These are phyloP conservation scores for Rhodotorula diobovata DNA, from an alignment of 768 basidiomycete genomes.

Conservation along the genomic window DNA sequence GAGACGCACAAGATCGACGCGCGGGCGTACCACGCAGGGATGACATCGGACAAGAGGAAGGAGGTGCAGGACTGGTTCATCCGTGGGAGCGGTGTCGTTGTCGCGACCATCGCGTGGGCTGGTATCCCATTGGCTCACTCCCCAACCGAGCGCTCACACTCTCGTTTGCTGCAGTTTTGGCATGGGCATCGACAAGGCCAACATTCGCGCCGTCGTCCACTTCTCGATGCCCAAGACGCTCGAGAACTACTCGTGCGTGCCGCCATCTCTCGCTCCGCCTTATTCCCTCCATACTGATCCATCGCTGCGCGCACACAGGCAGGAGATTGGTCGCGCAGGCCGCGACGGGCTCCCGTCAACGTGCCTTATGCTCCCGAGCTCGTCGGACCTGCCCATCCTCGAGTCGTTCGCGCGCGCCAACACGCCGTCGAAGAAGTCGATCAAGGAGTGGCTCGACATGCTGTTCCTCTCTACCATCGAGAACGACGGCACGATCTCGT, in stretches of 20 bases:
- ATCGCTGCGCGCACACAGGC: conserved; percentile 47
- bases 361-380: conserved; percentile 53
- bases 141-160: conserved; percentile 41
- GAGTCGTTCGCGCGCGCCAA: conserved; percentile 56
- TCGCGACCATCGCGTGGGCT: conserved; percentile 69
- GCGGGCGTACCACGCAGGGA: conserved; percentile 52
- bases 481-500: conserved; percentile 28
- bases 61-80: conserved; percentile 62
- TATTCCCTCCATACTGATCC: background rate
- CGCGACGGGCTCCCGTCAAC: conserved; percentile 65
- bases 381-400: conserved; percentile 52
- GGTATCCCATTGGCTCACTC: background rate
- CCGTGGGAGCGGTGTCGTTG: conserved; percentile 70
- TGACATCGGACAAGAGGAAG: conserved; percentile 48
- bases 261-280: conserved; percentile 69
- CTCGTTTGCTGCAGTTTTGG: conserved; percentile 64
- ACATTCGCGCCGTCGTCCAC: conserved; percentile 85
- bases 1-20: conserved; percentile 44
- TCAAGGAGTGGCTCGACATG: conserved; percentile 32
- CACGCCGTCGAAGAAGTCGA: conserved; percentile 50
- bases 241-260: conserved; percentile 54
- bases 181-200: conserved; percentile 84
- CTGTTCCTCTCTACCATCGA: conserved; percentile 32
- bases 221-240: conserved; percentile 56
- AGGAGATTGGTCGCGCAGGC: conserved; percentile 96